A percentile compares a stretch with the other conserved stretches of the same genome.
Evolutionary conservation across 1,139 yeast genomes (phyloP).

Genomic region (Candida dubliniensis): DNA sequence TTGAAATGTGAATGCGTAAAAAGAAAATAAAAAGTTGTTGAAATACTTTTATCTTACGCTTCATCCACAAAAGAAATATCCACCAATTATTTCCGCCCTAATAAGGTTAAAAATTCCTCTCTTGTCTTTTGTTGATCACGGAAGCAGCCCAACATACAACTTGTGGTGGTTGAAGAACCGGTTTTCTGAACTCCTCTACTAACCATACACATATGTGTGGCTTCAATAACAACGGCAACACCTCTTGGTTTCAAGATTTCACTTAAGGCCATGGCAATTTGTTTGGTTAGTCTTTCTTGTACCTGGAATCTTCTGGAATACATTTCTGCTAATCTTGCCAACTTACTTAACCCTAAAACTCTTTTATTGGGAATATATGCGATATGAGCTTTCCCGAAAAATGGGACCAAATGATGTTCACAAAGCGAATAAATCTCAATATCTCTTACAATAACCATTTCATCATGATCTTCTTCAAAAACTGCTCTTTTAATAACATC

Average conservation of each 20-base stretch:
- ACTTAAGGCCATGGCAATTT: constrained; percentile 92
- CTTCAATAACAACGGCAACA: constrained; percentile 97
- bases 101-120: constrained; percentile 87
- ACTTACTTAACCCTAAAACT: constrained; percentile 90
- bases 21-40: constrained; percentile 3
- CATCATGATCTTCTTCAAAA: constrained; percentile 97
- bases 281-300: constrained; percentile 94
- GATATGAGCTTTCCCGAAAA: constrained; percentile 93
- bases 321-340: constrained; percentile 96
- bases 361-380: constrained; percentile 94
- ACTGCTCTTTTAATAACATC: constrained; percentile 95
- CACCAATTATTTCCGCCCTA: constrained; percentile 49
- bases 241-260: constrained; percentile 93
- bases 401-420: constrained; percentile 97
- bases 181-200: constrained; percentile 96
- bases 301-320: constrained; percentile 93
- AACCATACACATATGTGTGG: constrained; percentile 99
- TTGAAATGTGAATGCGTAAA: background rate
- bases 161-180: constrained; percentile 89
- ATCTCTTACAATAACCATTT: constrained; percentile 96
- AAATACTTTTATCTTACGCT: constrained; percentile 5
- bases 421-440: constrained; percentile 90
- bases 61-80: background rate
- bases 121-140: constrained; percentile 91
- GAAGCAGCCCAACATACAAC: constrained; percentile 96